phyloP scores from a whole-genome alignment of 208 protist genomes.

The Trichomonas gallinae region DNA sequence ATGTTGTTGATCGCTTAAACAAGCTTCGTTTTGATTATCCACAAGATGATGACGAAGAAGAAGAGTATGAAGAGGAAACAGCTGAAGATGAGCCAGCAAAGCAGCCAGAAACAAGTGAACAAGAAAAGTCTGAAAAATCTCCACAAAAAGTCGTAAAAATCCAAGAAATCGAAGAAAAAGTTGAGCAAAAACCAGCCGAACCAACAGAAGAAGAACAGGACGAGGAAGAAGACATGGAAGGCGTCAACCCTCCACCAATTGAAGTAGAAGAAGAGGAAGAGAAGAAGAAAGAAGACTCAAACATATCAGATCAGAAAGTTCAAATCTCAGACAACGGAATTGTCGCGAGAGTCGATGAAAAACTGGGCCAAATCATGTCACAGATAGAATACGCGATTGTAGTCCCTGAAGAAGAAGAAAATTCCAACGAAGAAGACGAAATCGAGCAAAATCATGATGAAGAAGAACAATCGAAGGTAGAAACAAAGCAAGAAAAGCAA shows the following conservation, averaged over 20 bases:
- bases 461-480: no score
- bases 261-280: neutral
- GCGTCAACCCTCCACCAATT: neutral
- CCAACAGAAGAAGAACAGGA: neutral
- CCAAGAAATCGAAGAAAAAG: neutral
- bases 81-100: neutral
- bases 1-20: neutral
- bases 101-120: neutral
- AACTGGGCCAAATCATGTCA: neutral
- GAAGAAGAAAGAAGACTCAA: neutral
- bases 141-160: neutral
- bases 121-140: neutral
- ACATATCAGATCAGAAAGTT: neutral
- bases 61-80: neutral
- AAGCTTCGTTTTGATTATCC: neutral
- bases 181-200: neutral
- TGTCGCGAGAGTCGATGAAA: neutral
- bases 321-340: neutral
- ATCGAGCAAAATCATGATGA: neutral
- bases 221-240: neutral
- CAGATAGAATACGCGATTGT: no score
- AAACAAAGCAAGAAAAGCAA: neutral
- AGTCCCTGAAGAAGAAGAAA: no score
- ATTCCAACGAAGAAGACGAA: no score
- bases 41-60: neutral